A percentile compares a stretch with the other conserved stretches of the same genome.
phyloP scores from a whole-genome alignment of 140 eudicot species.

The Ambrosia hybrid region DNA sequence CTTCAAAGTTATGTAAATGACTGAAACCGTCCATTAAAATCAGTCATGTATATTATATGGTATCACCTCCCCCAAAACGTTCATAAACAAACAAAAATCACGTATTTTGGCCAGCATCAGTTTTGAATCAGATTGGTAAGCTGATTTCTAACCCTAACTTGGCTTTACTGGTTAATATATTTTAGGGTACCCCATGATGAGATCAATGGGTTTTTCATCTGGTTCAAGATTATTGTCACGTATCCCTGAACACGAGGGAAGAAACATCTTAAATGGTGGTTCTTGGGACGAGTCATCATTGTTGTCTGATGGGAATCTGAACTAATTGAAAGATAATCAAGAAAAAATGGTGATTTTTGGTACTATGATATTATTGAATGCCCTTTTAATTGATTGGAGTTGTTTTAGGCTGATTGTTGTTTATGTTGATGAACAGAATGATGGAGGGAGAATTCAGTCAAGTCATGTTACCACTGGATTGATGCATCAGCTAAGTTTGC shows the following conservation, averaged over 20 bases:
- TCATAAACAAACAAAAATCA: no score
- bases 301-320: conserved; percentile 47
- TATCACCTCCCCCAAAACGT: no score
- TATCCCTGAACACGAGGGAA: conserved; percentile 46
- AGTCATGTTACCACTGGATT: conserved; percentile 39
- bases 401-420: neutral
- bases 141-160: no score
- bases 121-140: no score
- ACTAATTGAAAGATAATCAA: conserved; percentile 53
- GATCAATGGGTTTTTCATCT: conserved; percentile 45
- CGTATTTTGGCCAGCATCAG: no score
- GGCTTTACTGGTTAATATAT: neutral
- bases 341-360: conserved; percentile 22
- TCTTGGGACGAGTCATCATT: conserved; percentile 68
- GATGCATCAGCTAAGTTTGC: conserved; percentile 77
- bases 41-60: no score
- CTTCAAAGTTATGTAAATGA: no score
- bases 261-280: conserved; percentile 32
- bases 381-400: neutral
- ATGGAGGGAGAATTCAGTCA: conserved; percentile 36
- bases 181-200: conserved; percentile 54
- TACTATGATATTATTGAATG: neutral
- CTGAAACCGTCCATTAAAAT: no score
- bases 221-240: conserved; percentile 39
- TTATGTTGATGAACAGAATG: conserved; percentile 41